Evolutionary conservation across 441 rosid genomes (phyloP), one percentile per base, ranked within the genome.

Genomic region (Gossypium davidsonii): DNA sequence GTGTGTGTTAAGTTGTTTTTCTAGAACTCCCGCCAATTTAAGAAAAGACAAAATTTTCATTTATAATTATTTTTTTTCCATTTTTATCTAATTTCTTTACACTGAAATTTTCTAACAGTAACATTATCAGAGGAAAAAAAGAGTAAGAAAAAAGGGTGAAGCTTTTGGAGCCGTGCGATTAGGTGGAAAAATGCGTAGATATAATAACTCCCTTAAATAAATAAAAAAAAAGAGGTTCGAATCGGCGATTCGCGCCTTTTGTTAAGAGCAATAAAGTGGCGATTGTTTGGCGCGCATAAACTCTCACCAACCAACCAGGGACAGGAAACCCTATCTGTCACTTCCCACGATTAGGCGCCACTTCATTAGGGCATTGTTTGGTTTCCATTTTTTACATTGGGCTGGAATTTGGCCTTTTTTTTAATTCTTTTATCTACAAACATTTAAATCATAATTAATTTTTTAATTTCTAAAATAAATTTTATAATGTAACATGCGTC

Each of bases 221-320:
- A 26, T 26, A 31, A 49, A 31, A 0, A 10, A 72, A 31, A 49
- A 1, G 58, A 17, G 48, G 75, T 80, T 83, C 79, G 83, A 80
- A 74, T 74, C 77, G 80, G 72, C 75, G 75, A 74, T 21, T 73
- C 76, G 78, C 83, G 76, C 82, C 77, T 31, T 75, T 71, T 62
- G 10, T 3, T 25, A 6, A 7, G 67, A 46, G 31, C 23, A 12
- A 60, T 11, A 34, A 74, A 71, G 74, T 59, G 80, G 21, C 75
- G 82, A 79, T 83, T 57, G 62, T 78, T 83, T 78, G 79, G 76
- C 82, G 81, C 73, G 75, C 71, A 73, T 9, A 34, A 56, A 15
- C 26, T 39, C 28, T n/a, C 18, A 44, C 20, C 42, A 37, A 21
- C 14, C 56, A 20, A 66, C 55, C 61, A 3, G 9, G 2, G 42